Evolutionary conservation across 257 asterid species (phyloP), one percentile per base, ranked within the genome.

Genomic region (Solanum rostratum): DNA sequence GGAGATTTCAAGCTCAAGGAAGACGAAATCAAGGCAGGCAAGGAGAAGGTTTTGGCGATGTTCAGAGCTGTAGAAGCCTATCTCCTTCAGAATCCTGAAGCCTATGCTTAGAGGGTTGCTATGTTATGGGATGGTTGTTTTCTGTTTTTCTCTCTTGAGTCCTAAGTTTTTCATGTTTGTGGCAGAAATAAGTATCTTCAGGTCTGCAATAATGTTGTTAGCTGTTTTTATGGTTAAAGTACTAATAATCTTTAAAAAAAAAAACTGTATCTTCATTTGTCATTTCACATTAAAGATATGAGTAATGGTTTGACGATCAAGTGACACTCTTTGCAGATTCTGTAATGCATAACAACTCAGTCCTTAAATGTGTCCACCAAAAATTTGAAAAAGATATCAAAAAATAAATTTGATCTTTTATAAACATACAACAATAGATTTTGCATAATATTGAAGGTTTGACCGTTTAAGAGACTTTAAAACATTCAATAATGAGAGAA

Each of bases 1-100:
- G 87, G 89, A 18, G 87, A 84, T 84, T 87, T 84, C 73, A 24
- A 37, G 85, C 87, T 84, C 52, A 84, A 87, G 41, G 89, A 84
- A 68, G 85, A 84, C 27, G 85, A 78, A 16, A 78, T 50, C 27
- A 50, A 27, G 63, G 82, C 82, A 78, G 82, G 82, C 46, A 78
- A 78, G 16, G 83, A 84, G 80, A 84, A 37, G 87, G 89, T 87
- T 41, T 6, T 81, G 39, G 85, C 57, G 2, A 84, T 87, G 89
- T 87, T 84, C 85, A 87, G 84, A 39, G 87, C 79, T 49, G 87
- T 87, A 18, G 87, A 87, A 81, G 66, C 85, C 15, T 81, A 84
- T 74, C 80, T 84, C 24, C 83, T 87, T 49, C 84, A 87, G 37
- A 87, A 87, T 27, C 89, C 89, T 13, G 43, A 84, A 45, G 87